These are phyloP conservation scores for Agapanthus africanus DNA, from an alignment of 106 monocot species.

Conservation along the genomic window DNA sequence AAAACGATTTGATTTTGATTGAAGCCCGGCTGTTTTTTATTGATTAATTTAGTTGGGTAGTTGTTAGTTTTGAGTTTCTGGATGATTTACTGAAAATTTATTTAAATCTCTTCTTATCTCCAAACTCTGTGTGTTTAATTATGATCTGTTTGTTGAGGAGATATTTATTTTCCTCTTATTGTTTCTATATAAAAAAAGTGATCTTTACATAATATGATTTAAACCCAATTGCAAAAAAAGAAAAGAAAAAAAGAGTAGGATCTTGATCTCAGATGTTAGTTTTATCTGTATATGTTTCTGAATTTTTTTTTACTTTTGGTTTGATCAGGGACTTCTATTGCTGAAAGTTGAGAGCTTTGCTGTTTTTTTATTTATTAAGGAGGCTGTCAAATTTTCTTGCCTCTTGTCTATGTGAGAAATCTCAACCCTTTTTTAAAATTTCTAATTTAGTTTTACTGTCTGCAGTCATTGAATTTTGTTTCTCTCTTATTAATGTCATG, in stretches of 20 bases:
- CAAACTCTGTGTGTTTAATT: no score
- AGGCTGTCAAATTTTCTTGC: slow-evolving; percentile 2
- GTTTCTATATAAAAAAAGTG: neutral
- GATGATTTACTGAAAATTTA: neutral
- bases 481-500: neutral
- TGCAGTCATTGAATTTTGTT: neutral
- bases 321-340: slow-evolving; percentile 4
- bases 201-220: neutral
- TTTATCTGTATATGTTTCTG: no score
- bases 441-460: neutral
- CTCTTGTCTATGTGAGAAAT: slow-evolving; percentile 1
- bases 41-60: neutral
- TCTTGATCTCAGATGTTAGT: neutral
- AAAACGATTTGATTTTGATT: slow-evolving; percentile 1
- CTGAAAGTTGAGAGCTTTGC: neutral
- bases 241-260: no score
- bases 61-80: neutral
- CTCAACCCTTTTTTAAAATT: no score
- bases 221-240: neutral
- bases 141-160: neutral
- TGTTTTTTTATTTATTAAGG: slow-evolving; percentile 2
- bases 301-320: no score
- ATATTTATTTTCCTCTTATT: neutral
- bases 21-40: neutral
- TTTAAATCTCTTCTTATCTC: neutral